These are phyloP conservation scores for Pleurotus platypus DNA, from an alignment of 768 basidiomycete genomes.

Conservation along the genomic window DNA sequence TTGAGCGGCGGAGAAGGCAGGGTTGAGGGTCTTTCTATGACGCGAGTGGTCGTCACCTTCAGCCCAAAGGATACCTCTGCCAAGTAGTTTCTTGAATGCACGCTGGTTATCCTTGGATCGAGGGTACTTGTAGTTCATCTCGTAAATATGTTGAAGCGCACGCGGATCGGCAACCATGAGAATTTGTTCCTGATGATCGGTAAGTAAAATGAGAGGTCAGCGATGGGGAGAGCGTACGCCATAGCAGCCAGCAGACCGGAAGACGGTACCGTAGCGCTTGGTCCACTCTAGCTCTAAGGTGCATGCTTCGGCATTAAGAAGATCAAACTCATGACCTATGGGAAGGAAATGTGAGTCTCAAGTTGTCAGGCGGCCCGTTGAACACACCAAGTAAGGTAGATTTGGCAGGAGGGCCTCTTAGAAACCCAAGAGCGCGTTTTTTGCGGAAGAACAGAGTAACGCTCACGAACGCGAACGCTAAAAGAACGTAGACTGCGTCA, in stretches of 20 bases:
- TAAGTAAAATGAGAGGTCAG: not conserved
- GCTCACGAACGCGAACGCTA: not conserved
- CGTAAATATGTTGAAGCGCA: conserved; percentile 54
- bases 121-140: conserved; percentile 50
- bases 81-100: conserved; percentile 46
- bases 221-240: conserved; percentile 1
- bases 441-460: not conserved
- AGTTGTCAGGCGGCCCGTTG: not conserved
- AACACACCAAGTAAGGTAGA: not conserved
- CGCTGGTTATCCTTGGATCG: conserved; percentile 48
- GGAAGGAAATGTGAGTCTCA: not conserved
- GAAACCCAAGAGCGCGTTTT: conserved; percentile 1
- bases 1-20: conserved; percentile 50
- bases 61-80: conserved; percentile 51
- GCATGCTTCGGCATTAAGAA: conserved; percentile 16
- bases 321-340: conserved; percentile 10
- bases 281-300: conserved; percentile 23
- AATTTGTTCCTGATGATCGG: conserved; percentile 40
- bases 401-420: not conserved
- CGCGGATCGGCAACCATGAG: conserved; percentile 54
- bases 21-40: conserved; percentile 50
- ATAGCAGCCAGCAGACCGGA: conserved; percentile 12
- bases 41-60: conserved; percentile 50
- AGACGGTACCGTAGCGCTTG: conserved; percentile 21
- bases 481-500: not conserved